These are phyloP conservation scores for Saccharomycopsis malanga DNA, from an alignment of 805 yeast species.

Conservation along the genomic window DNA sequence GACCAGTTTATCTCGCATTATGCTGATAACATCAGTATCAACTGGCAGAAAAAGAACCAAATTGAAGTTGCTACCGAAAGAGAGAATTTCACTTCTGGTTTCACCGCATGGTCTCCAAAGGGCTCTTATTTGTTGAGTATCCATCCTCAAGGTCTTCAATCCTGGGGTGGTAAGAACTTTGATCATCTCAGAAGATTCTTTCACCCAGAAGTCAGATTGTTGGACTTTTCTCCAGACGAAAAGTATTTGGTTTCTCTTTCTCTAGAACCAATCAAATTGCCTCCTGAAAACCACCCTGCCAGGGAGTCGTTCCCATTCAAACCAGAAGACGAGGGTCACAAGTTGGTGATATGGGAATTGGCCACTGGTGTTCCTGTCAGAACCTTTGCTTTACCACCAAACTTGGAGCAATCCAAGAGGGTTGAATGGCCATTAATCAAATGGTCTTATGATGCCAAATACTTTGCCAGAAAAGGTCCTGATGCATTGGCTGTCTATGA, in stretches of 20 bases:
- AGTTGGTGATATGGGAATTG: conserved; percentile 89
- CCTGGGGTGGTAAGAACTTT: conserved; percentile 90
- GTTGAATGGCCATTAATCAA: conserved; percentile 91
- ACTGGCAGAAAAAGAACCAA: conserved; percentile 72
- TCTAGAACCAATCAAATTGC: conserved; percentile 69
- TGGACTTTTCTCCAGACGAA: conserved; percentile 91
- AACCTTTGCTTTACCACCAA: conserved; percentile 84
- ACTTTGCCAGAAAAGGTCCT: conserved; percentile 92
- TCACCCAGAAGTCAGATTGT: conserved; percentile 83
- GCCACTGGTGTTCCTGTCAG: conserved; percentile 75
- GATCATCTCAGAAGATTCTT: conserved; percentile 67
- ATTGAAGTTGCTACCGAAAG: conserved; percentile 72
- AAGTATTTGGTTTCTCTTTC: conserved; percentile 86
- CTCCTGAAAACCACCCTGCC: conserved; percentile 58
- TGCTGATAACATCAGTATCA: conserved; percentile 74
- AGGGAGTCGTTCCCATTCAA: conserved; percentile 73
- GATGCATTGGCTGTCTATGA: conserved; percentile 90
- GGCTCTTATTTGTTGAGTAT: conserved; percentile 84
- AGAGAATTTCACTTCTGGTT: conserved; percentile 79
- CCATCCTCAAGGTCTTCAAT: conserved; percentile 90
- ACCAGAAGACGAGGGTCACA: conserved; percentile 85
- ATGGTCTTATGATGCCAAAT: conserved; percentile 90
- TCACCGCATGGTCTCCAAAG: conserved; percentile 84
- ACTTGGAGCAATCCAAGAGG: conserved; percentile 46
- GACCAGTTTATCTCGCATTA: conserved; percentile 83